These are phyloP conservation scores for Penicillium sp. DNA, from an alignment of 2,329 filamentous ascomycete genomes.

Conservation along the genomic window DNA sequence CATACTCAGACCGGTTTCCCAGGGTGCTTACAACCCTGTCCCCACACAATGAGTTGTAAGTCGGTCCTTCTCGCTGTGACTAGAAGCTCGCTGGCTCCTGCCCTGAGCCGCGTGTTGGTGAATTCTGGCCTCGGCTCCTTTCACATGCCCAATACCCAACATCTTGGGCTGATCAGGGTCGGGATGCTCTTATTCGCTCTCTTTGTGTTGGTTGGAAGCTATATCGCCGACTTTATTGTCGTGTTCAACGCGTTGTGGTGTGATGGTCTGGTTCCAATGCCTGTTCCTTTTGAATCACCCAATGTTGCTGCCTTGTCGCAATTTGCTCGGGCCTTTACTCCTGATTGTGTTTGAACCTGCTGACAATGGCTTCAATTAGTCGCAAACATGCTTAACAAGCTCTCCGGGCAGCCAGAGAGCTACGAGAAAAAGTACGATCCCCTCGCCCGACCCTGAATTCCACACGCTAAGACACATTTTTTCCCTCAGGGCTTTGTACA, in stretches of 20 bases:
- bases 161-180: constrained; percentile 1
- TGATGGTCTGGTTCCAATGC: constrained; percentile 14
- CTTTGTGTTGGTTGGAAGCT: constrained; percentile 4
- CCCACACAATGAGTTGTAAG: constrained; percentile 28
- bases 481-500: constrained; percentile 70
- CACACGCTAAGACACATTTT: constrained; percentile 7
- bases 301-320: neutral
- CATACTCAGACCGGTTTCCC: constrained; percentile 9
- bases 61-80: constrained; percentile 13
- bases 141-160: constrained; percentile 1
- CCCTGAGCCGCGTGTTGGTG: neutral
- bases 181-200: constrained; percentile 7
- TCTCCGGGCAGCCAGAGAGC: constrained; percentile 93
- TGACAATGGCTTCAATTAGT: constrained; percentile 53
- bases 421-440: constrained; percentile 89
- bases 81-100: neutral
- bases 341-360: constrained; percentile 1
- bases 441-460: neutral
- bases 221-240: constrained; percentile 10
- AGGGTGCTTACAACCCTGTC: constrained; percentile 15
- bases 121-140: constrained; percentile 5
- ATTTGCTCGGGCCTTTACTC: constrained; percentile 2
- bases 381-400: constrained; percentile 87
- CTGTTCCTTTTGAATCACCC: neutral
- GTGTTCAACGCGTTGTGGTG: constrained; percentile 6